Evolutionary conservation across 192 early-diverging fungal genomes (phyloP).

Genomic region (Umbelopsis isabellina): DNA sequence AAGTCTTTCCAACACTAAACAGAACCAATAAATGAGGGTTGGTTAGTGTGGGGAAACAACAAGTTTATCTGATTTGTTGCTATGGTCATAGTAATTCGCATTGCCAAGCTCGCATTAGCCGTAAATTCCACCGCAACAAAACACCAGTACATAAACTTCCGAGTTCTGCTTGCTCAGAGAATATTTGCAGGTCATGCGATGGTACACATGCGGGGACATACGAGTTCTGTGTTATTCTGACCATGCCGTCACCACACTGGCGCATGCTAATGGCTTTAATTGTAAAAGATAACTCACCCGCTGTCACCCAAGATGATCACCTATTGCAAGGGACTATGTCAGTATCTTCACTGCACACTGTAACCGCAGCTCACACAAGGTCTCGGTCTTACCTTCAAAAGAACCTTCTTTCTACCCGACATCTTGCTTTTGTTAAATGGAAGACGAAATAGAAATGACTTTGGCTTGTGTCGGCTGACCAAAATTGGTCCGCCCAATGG

Average conservation of each 20-base stretch:
- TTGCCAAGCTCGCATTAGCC: not conserved
- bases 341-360: not conserved
- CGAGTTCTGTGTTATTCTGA: too few species aligned
- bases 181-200: too few species aligned
- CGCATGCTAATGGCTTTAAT: not conserved
- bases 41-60: too few species aligned
- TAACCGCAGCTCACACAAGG: too few species aligned
- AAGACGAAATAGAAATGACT: not conserved
- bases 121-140: not conserved
- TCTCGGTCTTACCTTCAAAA: conserved; percentile 50
- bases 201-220: too few species aligned
- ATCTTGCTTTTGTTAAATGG: not conserved
- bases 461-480: conserved; percentile 6
- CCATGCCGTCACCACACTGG: too few species aligned
- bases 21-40: not conserved
- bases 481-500: conserved; percentile 5
- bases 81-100: too few species aligned
- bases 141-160: not conserved
- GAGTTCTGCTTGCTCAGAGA: too few species aligned
- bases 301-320: conserved; percentile 85
- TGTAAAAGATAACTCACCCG: conserved; percentile 56
- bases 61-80: not conserved
- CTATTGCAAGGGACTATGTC: conserved; percentile 31
- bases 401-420: conserved; percentile 51
- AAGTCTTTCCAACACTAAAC: conserved; percentile 90